Evolutionary conservation across 441 rosid species (phyloP).

Genomic region (Gossypium schwendimanii): DNA sequence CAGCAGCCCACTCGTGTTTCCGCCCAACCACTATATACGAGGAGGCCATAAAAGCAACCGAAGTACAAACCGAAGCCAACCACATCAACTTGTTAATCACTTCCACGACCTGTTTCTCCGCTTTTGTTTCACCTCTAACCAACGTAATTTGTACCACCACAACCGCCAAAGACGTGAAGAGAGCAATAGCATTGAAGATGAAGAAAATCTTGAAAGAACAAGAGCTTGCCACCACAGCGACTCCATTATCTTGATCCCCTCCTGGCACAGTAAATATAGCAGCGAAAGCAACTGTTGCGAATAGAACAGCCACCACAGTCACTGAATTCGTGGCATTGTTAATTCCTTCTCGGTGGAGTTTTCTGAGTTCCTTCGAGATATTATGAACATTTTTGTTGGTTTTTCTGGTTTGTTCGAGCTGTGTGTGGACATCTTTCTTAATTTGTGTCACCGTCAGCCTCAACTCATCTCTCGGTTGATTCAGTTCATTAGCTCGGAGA

Average conservation of each 20-base stretch:
- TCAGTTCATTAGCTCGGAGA: slow-evolving; percentile 81
- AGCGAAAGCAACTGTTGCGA: slow-evolving; percentile 94
- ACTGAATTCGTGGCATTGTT: slow-evolving; percentile 95
- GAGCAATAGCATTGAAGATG: slow-evolving; percentile 85
- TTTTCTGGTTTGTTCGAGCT: slow-evolving; percentile 81
- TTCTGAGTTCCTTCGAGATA: slow-evolving; percentile 89
- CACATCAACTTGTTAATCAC: slow-evolving; percentile 92
- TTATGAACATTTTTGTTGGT: slow-evolving; percentile 91
- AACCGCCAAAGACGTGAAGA: slow-evolving; percentile 96
- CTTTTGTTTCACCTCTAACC: slow-evolving; percentile 97
- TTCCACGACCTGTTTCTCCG: slow-evolving; percentile 83
- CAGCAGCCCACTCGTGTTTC: slow-evolving; percentile 68
- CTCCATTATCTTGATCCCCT: slow-evolving; percentile 54
- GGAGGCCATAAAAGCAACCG: slow-evolving; percentile 87
- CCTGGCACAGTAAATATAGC: slow-evolving; percentile 94
- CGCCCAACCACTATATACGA: slow-evolving; percentile 88
- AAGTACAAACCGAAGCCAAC: slow-evolving; percentile 92
- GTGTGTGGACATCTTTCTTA: slow-evolving; percentile 89
- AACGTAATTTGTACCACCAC: slow-evolving; percentile 93
- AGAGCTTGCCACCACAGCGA: slow-evolving; percentile 59
- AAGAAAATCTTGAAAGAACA: slow-evolving; percentile 86
- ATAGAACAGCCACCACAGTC: slow-evolving; percentile 92
- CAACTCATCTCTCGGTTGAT: slow-evolving; percentile 92
- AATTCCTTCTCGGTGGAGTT: slow-evolving; percentile 93
- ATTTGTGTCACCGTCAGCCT: slow-evolving; percentile 87